A percentile compares a stretch with the other conserved stretches of the same genome.
Conservation (phyloP, 176 grass and related monocot species). For the Oryza coarctata region DNA sequence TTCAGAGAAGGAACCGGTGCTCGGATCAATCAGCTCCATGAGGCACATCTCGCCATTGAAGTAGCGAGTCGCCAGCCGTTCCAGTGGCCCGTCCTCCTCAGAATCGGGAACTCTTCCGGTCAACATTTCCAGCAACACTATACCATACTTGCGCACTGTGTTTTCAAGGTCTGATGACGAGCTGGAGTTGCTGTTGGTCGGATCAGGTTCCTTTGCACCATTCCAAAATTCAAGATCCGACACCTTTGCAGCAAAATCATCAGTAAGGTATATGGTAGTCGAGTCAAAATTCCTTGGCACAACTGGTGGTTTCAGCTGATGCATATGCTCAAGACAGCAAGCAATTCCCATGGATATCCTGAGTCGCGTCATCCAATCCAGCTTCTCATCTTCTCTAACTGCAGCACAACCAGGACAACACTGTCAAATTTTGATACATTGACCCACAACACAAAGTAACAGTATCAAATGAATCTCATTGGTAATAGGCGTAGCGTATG, state of each 20-base stretch:
- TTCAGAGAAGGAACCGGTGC: constrained; percentile 37
- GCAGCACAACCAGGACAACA: constrained; percentile 12
- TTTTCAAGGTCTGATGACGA: constrained; percentile 25
- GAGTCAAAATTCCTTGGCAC: constrained; percentile 53
- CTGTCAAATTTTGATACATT: background rate
- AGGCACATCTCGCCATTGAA: constrained; percentile 40
- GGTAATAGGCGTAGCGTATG: background rate
- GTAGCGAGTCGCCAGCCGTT: constrained; percentile 42
- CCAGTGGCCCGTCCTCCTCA: constrained; percentile 46
- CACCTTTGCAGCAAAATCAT: constrained; percentile 81
- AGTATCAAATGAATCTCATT: background rate
- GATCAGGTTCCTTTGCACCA: constrained; percentile 21
- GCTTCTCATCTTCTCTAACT: constrained; percentile 76
- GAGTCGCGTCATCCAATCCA: constrained; percentile 67
- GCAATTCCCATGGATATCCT: constrained; percentile 90
- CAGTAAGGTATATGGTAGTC: constrained; percentile 68
- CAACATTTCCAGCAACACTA: constrained; percentile 74
- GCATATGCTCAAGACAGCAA: constrained; percentile 82
- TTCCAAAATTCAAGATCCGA: constrained; percentile 55
- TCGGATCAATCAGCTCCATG: constrained; percentile 50
- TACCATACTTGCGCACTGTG: constrained; percentile 58
- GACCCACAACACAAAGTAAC: background rate
- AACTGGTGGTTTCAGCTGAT: constrained; percentile 61
- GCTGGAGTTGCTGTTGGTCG: background rate
- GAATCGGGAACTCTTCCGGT: constrained; percentile 52